phyloP scores from a whole-genome alignment of 148 eudicot genomes.

The Camellia lanceoleosa region DNA sequence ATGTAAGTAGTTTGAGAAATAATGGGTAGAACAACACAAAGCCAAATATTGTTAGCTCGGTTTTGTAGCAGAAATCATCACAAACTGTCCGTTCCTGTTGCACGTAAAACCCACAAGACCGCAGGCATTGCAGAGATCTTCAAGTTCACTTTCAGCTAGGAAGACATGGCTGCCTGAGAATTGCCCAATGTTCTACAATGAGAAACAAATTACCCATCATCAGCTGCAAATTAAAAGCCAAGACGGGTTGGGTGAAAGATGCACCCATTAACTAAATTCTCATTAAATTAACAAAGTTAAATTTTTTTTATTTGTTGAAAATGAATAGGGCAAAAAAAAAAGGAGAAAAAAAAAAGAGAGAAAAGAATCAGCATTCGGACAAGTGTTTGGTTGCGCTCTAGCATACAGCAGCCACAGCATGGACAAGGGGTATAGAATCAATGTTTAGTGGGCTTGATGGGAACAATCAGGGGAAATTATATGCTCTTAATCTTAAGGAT shows the following conservation, averaged over 20 bases:
- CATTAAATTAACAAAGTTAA: not conserved
- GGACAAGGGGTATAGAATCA: not conserved
- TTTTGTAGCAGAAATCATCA: conserved; percentile 83
- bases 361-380: not conserved
- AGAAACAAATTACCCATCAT: not conserved
- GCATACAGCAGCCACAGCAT: not conserved
- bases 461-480: not conserved
- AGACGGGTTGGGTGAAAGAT: not conserved
- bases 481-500: not conserved
- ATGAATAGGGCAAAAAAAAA: no score
- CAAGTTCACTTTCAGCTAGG: conserved; percentile 73
- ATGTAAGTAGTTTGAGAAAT: not conserved
- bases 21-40: not conserved
- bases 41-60: conserved; percentile 33
- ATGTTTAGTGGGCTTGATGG: not conserved
- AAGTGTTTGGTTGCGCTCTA: not conserved
- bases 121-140: conserved; percentile 78
- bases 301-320: not conserved
- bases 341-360: no score
- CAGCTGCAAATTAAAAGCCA: not conserved
- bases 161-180: conserved; percentile 64
- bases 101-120: conserved; percentile 76
- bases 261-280: not conserved
- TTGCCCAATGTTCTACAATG: conserved; percentile 57
- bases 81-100: conserved; percentile 60